Base-by-base conservation (phyloP, 2,329 filamentous ascomycete genomes). In the Aspergillus oerlinghausenensis region DNA sequence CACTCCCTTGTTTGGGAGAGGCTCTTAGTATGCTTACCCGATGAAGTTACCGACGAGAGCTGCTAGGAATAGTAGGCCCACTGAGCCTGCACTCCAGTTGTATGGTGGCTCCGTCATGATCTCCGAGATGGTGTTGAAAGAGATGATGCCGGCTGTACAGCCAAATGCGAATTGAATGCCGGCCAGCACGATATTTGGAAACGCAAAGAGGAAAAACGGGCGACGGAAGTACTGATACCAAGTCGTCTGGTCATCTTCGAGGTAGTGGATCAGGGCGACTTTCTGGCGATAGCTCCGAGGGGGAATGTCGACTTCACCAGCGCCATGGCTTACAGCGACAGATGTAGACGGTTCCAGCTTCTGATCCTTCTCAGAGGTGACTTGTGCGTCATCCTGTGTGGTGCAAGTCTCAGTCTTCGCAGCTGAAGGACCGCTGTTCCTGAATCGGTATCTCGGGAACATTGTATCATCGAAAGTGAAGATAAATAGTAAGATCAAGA, bases 121-220 rank as follows among this genome's bases (percentile, higher is more conserved):
- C 45, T 68, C 67, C 0, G 67, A 70, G 43, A 70, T 70, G 19
- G 71, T 75, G 60, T 70, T 75, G 66, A 76, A 75, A 17, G 70
- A 71, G 8, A 77, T 70, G 40, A 75, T 73, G 3, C 72, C 72
- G 0, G 72, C 74, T 1, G 74, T 77, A 54, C 72, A 71, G 10
- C 74, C 74, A 50, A 77, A 74, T 0, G 73, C 73, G 49, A 75
- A 76, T 57, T 75, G 75, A 3, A 75, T 67, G 8, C 74, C 72
- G 4, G 71, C 67, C 6, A 76, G 65, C 29, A 76, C 68, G 10
- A 76, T 71, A 28, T 75, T 73, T 3, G 73, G 73, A 43, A 75
- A 75, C 0, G 65, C 65, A 53, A 75, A 75, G 1, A 76, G 70
- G 47, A 70, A 69, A 52, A 76, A 75, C 4, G 73, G 74, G 4